phyloP scores from a whole-genome alignment of 306 rosid species.

The Heteromeles arbutifolia region DNA sequence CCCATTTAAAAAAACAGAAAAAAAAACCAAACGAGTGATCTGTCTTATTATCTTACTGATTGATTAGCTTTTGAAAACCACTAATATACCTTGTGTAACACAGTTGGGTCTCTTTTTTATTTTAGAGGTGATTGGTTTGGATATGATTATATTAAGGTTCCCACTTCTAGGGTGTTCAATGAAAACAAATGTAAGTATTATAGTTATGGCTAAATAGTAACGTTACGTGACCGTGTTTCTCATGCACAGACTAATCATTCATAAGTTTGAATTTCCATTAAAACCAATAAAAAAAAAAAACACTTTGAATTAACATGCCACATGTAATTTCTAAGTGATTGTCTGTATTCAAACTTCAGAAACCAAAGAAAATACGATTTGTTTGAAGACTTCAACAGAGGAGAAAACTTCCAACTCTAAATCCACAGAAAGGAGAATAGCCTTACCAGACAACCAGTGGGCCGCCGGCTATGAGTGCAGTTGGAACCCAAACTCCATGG shows the following conservation, averaged over 20 bases:
- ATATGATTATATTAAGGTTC: too few relatives aligned
- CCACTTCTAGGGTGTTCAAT: too few relatives aligned
- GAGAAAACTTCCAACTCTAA: not conserved
- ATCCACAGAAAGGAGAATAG: not conserved
- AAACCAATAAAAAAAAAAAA: not conserved
- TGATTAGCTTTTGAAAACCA: too few relatives aligned
- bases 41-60: too few relatives aligned
- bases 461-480: not conserved
- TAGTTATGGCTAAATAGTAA: too few relatives aligned
- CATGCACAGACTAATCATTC: not conserved
- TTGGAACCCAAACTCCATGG: not conserved
- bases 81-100: too few relatives aligned
- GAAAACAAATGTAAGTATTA: too few relatives aligned
- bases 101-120: too few relatives aligned
- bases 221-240: fast-evolving
- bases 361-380: not conserved
- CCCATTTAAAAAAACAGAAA: too few relatives aligned
- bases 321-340: not conserved
- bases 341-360: not conserved
- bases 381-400: not conserved
- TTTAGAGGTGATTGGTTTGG: too few relatives aligned
- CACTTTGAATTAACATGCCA: not conserved
- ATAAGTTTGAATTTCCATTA: not conserved
- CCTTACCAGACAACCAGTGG: not conserved
- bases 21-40: too few relatives aligned